phyloP scores from a whole-genome alignment of 116 monocot genomes.

The Dioscorea cayenensis region DNA sequence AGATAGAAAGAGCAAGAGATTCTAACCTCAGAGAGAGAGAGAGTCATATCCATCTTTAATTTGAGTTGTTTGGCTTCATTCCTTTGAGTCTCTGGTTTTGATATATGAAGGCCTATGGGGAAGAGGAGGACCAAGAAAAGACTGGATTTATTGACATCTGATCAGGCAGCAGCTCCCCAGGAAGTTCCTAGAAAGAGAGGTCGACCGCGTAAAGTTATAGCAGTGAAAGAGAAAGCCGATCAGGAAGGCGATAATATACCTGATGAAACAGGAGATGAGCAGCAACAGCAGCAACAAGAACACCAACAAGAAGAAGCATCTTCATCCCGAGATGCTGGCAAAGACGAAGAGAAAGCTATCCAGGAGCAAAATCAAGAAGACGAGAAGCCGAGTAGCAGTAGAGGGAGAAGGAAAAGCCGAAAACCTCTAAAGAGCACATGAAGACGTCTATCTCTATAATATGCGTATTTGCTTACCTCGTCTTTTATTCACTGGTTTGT shows the following conservation, averaged over 20 bases:
- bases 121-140: conserved; percentile 1
- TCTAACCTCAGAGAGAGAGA: no score
- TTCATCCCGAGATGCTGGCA: neutral
- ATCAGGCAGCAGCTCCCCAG: conserved; percentile 5
- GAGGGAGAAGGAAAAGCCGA: conserved; percentile 20
- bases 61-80: no score
- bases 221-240: conserved; percentile 3
- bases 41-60: no score
- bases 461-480: neutral
- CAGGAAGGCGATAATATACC: conserved; percentile 1
- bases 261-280: neutral
- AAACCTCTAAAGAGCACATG: conserved; percentile 14
- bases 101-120: neutral
- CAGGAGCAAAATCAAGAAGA: neutral
- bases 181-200: conserved; percentile 17
- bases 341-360: neutral
- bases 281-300: neutral
- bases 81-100: no score
- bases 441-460: neutral
- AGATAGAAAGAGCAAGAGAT: no score
- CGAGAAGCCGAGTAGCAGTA: conserved; percentile 12
- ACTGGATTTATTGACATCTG: neutral
- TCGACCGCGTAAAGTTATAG: conserved; percentile 11
- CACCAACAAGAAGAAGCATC: neutral
- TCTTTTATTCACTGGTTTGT: neutral